Percentiles rank a stretch among this genome's conserved stretches.
Conservation (phyloP, 2,329 filamentous ascomycete genomes). For the Talaromyces sp. region DNA sequence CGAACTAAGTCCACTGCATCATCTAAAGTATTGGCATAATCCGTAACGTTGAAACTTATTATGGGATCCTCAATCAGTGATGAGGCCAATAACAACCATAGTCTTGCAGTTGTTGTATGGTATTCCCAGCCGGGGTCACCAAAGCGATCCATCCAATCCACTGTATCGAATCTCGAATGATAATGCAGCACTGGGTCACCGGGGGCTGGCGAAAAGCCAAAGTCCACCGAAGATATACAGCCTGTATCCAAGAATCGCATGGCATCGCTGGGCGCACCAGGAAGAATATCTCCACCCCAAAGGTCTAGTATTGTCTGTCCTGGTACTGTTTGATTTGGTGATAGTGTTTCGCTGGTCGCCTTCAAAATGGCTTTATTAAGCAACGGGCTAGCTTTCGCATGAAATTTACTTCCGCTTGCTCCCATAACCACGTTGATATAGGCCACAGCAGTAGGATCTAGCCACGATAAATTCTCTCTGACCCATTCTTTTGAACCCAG, state of each 20-base stretch:
- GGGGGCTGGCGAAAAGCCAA: slow-evolving; percentile 49
- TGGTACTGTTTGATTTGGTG: slow-evolving; percentile 62
- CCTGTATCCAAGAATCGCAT: slow-evolving; percentile 61
- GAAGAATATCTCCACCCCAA: slow-evolving; percentile 55
- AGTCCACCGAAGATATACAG: slow-evolving; percentile 58
- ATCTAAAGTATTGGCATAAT: neutral
- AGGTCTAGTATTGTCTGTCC: slow-evolving; percentile 62
- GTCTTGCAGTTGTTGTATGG: slow-evolving; percentile 58
- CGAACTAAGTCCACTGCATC: neutral
- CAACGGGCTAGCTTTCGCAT: slow-evolving; percentile 15
- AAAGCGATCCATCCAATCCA: slow-evolving; percentile 69
- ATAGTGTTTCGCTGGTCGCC: neutral
- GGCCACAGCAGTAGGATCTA: neutral
- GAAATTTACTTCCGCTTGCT: slow-evolving; percentile 8
- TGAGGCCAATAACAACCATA: slow-evolving; percentile 57
- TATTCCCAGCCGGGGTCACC: slow-evolving; percentile 59
- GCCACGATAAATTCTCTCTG: neutral
- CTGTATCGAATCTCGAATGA: slow-evolving; percentile 71
- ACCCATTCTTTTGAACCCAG: neutral
- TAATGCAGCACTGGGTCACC: slow-evolving; percentile 59
- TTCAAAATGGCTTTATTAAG: neutral
- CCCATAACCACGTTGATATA: neutral
- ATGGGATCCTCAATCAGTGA: slow-evolving; percentile 56
- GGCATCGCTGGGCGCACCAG: slow-evolving; percentile 65
- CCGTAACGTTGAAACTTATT: slow-evolving; percentile 54